phyloP scores from a whole-genome alignment of 371 early-diverging fungal genomes.

The Coemansia sp. region DNA sequence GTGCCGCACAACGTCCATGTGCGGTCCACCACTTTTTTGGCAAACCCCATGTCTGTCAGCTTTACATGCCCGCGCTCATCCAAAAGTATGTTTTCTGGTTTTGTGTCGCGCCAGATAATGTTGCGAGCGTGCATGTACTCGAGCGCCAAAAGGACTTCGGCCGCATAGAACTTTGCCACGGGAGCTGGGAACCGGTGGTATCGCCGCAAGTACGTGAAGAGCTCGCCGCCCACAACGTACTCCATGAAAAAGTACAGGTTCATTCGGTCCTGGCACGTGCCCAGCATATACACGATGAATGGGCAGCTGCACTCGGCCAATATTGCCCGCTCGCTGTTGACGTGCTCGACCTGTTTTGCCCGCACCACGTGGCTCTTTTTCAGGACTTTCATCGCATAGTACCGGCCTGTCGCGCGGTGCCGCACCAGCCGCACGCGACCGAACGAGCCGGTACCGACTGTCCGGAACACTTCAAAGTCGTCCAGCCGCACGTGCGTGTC shows the following conservation, averaged over 20 bases:
- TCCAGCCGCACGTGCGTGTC: constrained; percentile 62
- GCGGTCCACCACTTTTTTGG: constrained; percentile 89
- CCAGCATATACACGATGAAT: constrained; percentile 91
- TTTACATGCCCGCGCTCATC: constrained; percentile 93
- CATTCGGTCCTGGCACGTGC: constrained; percentile 82
- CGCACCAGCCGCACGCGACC: constrained; percentile 93
- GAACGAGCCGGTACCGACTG: constrained; percentile 97
- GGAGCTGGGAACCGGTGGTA: constrained; percentile 81
- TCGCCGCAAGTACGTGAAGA: constrained; percentile 76
- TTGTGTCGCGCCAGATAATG: constrained; percentile 95
- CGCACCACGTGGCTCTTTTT: constrained; percentile 92
- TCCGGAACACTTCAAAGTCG: constrained; percentile 70
- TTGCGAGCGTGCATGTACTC: constrained; percentile 88
- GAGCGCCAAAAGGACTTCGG: constrained; percentile 73
- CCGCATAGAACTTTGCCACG: constrained; percentile 81
- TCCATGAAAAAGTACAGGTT: constrained; percentile 92
- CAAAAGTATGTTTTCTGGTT: constrained; percentile 88
- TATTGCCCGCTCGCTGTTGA: constrained; percentile 94
- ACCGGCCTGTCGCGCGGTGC: constrained; percentile 66
- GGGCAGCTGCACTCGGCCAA: constrained; percentile 85
- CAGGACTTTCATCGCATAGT: constrained; percentile 97
- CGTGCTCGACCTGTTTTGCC: constrained; percentile 96
- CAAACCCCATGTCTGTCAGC: constrained; percentile 99
- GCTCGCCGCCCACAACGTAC: constrained; percentile 93
- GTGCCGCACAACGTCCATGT: constrained; percentile 99